These are phyloP conservation scores for Pythium dissotocum DNA, from an alignment of 352 stramenopile species.

Conservation along the genomic window DNA sequence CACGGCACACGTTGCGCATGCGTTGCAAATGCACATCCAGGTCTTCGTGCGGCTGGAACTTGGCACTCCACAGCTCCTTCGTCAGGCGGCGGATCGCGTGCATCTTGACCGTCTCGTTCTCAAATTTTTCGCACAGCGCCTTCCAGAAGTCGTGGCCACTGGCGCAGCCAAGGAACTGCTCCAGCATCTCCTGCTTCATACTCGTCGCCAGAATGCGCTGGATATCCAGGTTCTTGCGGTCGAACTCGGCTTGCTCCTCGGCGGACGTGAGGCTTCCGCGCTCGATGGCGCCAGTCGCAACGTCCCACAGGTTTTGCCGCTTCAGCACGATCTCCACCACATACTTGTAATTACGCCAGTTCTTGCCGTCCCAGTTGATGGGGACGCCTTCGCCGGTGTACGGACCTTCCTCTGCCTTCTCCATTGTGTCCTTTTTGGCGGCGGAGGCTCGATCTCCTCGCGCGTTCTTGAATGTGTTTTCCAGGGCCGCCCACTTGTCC, in stretches of 20 bases:
- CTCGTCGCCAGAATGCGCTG: background rate
- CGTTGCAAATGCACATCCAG: background rate
- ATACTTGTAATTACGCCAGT: slow-evolving; percentile 1
- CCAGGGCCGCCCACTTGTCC: background rate
- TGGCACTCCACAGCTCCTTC: background rate
- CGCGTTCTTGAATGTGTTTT: background rate
- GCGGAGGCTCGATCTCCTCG: background rate
- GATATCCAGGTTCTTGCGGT: slow-evolving; percentile 2
- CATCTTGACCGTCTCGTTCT: background rate
- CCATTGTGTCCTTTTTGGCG: background rate
- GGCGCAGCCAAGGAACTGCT: background rate
- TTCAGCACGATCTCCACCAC: background rate
- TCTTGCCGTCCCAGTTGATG: slow-evolving; percentile 2
- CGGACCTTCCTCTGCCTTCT: background rate
- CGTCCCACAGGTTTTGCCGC: background rate
- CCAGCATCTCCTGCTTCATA: background rate
- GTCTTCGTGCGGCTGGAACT: background rate
- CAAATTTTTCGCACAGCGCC: background rate
- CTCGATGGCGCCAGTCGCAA: background rate
- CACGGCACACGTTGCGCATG: background rate
- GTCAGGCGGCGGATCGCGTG: background rate
- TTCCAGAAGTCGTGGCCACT: background rate
- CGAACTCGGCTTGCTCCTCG: background rate
- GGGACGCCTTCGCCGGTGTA: background rate
- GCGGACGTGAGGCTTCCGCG: background rate